These are phyloP conservation scores for Pyrenula aspistea DNA, from an alignment of 495 filamentous ascomycete species.

Conservation along the genomic window DNA sequence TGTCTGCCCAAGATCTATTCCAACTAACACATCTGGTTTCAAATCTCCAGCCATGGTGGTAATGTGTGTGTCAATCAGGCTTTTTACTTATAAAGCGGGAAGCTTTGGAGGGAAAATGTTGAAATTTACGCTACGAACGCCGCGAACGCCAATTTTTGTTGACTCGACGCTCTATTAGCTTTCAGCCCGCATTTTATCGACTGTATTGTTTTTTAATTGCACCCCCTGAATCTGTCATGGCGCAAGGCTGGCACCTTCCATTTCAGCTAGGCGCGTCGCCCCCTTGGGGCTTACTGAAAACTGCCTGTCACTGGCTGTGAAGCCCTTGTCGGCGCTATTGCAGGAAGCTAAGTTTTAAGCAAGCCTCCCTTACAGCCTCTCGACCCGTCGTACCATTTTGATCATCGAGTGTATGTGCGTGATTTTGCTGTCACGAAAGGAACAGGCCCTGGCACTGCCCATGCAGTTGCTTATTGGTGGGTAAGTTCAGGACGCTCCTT, in stretches of 20 bases:
- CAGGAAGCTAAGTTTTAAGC: neutral
- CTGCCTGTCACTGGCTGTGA: neutral
- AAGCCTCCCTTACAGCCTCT: neutral
- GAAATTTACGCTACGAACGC: too few species aligned
- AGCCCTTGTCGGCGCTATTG: neutral
- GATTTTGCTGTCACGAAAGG: neutral
- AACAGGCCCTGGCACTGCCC: neutral
- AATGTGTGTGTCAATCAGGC: too few species aligned
- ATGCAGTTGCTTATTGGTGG: neutral
- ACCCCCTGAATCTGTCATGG: neutral
- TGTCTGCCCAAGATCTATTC: slow-evolving; percentile 52
- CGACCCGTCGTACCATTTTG: neutral
- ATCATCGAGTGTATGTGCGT: neutral
- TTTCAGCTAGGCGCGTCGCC: neutral
- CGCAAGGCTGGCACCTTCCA: neutral
- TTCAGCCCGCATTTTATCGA: neutral
- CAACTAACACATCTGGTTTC: slow-evolving; percentile 41
- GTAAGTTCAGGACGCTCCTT: neutral
- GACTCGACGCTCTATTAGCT: neutral
- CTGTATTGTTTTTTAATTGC: neutral
- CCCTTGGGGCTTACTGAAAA: neutral
- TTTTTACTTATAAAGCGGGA: too few species aligned
- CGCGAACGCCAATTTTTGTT: neutral
- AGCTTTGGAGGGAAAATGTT: too few species aligned
- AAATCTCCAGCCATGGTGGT: neutral